Evolutionary conservation across 1,284 basidiomycete species (phyloP).

Genomic region (Cryptococcus wingfieldii): DNA sequence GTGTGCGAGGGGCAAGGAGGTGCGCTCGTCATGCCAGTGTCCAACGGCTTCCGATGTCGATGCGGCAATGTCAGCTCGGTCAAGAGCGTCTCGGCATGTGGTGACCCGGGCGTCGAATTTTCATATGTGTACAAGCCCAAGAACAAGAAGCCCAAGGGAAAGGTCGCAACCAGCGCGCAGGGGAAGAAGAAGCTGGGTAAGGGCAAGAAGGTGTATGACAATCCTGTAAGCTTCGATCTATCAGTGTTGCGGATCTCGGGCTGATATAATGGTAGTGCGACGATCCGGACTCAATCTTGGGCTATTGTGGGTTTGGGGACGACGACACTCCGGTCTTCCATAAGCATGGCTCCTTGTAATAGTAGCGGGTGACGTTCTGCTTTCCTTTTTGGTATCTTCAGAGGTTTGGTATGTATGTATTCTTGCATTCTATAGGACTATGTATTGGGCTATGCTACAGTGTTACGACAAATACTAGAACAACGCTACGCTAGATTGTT

Average conservation of each 20-base stretch:
- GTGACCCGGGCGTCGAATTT: conserved; percentile 3
- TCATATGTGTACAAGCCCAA: conserved; percentile 7
- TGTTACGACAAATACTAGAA: conserved; percentile 53
- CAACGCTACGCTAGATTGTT: conserved; percentile 25
- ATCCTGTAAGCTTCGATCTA: conserved; percentile 1
- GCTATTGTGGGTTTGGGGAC: conserved; percentile 5
- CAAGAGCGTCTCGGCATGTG: conserved; percentile 7
- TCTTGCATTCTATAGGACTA: no score
- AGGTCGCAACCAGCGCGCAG: neutral
- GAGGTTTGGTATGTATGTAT: no score
- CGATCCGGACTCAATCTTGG: conserved; percentile 7
- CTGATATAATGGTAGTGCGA: conserved; percentile 4
- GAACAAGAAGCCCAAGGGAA: neutral
- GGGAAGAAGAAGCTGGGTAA: neutral
- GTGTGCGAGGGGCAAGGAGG: conserved; percentile 3
- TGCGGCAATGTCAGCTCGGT: conserved; percentile 7
- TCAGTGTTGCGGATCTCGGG: neutral
- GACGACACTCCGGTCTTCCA: conserved; percentile 66
- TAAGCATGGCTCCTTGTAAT: conserved; percentile 56
- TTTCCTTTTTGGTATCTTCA: no score
- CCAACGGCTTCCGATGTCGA: conserved; percentile 4
- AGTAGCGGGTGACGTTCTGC: conserved; percentile 50
- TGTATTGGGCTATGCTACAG: neutral
- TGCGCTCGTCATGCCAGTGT: conserved; percentile 1
- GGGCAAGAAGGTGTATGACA: conserved; percentile 4